These are phyloP conservation scores for Leishmania arabica DNA, from an alignment of 208 protist genomes.

Conservation along the genomic window DNA sequence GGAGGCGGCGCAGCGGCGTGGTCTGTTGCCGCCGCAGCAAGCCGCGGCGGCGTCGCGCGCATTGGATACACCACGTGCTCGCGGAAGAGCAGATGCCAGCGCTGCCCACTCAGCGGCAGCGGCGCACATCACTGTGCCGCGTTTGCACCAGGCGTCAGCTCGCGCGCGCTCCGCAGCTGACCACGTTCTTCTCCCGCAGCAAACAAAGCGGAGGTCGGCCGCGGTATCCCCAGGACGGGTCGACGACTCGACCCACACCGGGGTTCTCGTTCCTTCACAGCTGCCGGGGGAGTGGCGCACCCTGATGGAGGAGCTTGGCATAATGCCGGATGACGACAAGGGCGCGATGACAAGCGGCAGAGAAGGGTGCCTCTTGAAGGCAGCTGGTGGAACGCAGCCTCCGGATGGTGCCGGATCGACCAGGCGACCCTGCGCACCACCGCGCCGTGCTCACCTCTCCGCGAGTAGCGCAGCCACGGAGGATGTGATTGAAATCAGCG, in stretches of 20 bases:
- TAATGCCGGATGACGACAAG: neutral
- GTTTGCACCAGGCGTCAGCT: slow-evolving; percentile 2
- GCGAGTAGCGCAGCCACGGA: neutral
- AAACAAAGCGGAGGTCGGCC: neutral
- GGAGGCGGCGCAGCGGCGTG: neutral
- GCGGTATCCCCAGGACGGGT: neutral
- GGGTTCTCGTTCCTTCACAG: neutral
- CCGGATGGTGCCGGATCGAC: neutral
- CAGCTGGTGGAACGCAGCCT: neutral
- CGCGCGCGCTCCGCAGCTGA: slow-evolving; percentile 10
- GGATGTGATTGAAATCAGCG: slow-evolving; percentile 25
- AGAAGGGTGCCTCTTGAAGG: neutral
- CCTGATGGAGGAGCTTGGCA: slow-evolving; percentile 9
- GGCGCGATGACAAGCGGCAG: neutral
- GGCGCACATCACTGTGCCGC: neutral
- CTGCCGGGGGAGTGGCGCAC: slow-evolving; percentile 11
- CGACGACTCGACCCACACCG: neutral
- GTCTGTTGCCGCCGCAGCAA: neutral
- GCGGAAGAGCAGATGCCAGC: neutral
- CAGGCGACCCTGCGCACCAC: neutral
- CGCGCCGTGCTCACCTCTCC: neutral
- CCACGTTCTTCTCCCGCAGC: neutral
- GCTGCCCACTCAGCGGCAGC: neutral
- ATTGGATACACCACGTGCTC: neutral
- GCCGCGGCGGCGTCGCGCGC: neutral